These are phyloP conservation scores for Begonia loranthoides DNA, from an alignment of 306 rosid species.

Conservation along the genomic window DNA sequence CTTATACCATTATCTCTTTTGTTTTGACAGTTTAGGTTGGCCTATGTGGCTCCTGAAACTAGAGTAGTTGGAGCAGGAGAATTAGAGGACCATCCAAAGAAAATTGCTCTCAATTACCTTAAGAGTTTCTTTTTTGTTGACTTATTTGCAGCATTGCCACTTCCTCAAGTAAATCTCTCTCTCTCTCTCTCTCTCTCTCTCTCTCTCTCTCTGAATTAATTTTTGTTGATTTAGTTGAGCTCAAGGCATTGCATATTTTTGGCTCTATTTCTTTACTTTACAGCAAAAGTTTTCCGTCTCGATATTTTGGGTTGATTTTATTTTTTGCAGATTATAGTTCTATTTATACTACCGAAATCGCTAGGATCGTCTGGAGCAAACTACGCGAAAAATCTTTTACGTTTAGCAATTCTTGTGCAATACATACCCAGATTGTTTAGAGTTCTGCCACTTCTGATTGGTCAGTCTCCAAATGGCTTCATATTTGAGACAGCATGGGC, in stretches of 20 bases:
- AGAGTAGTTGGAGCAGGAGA: slow-evolving; percentile 84
- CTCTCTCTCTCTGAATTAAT: neutral
- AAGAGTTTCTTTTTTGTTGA: slow-evolving; percentile 42
- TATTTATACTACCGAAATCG: slow-evolving; percentile 24
- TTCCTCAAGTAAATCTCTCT: slow-evolving; percentile 56
- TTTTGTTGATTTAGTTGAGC: neutral
- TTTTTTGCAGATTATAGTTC: slow-evolving; percentile 50
- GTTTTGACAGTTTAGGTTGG: slow-evolving; percentile 60
- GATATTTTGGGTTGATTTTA: neutral
- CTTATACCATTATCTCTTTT: too few relatives aligned
- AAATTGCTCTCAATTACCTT: slow-evolving; percentile 56
- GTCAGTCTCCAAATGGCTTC: slow-evolving; percentile 61
- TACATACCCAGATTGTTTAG: slow-evolving; percentile 62
- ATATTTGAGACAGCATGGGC: slow-evolving; percentile 77
- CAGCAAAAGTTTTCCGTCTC: too few relatives aligned
- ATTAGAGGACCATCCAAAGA: slow-evolving; percentile 64
- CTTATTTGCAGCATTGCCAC: slow-evolving; percentile 49
- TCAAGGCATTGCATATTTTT: too few relatives aligned
- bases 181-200: neutral
- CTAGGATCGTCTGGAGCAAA: slow-evolving; percentile 64
- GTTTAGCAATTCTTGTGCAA: slow-evolving; percentile 47
- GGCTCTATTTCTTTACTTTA: too few relatives aligned
- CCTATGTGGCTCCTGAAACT: slow-evolving; percentile 77
- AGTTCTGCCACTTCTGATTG: slow-evolving; percentile 46
- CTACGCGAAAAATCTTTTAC: slow-evolving; percentile 58